phyloP scores from a whole-genome alignment of 2,329 filamentous ascomycete genomes.

The Phaeoacremonium minimum region DNA sequence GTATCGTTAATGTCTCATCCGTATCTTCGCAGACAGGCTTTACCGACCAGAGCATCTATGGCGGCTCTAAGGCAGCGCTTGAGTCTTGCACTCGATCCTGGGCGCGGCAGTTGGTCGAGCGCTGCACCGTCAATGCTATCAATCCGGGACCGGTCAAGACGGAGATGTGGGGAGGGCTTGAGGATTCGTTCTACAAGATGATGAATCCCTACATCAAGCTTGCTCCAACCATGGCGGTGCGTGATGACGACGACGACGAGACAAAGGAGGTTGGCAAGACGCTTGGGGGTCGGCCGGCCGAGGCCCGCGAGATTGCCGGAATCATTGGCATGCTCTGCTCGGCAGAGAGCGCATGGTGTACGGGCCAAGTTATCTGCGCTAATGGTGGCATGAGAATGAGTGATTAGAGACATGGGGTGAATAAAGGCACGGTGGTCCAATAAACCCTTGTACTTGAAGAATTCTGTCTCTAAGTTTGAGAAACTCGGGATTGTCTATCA shows the following conservation, averaged over 20 bases:
- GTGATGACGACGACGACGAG: slow-evolving; percentile 57
- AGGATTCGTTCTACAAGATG: slow-evolving; percentile 33
- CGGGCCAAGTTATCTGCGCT: slow-evolving; percentile 73
- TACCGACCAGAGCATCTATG: slow-evolving; percentile 51
- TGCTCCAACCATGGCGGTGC: slow-evolving; percentile 58
- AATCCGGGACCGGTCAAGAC: slow-evolving; percentile 54
- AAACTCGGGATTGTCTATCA: no score
- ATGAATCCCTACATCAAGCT: slow-evolving; percentile 39
- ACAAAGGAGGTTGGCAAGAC: slow-evolving; percentile 54
- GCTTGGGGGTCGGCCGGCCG: slow-evolving; percentile 56
- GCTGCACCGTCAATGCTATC: slow-evolving; percentile 51
- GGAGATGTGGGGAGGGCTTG: slow-evolving; percentile 43
- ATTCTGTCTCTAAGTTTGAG: no score
- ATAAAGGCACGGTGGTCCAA: no score
- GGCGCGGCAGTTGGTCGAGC: slow-evolving; percentile 51
- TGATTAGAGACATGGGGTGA: no score
- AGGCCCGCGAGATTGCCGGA: slow-evolving; percentile 68
- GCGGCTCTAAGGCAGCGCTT: slow-evolving; percentile 52
- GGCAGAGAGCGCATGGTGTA: slow-evolving; percentile 70
- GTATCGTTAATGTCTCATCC: slow-evolving; percentile 52
- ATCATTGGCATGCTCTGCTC: slow-evolving; percentile 73
- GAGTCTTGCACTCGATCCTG: slow-evolving; percentile 57
- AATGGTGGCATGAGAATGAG: slow-evolving; percentile 66
- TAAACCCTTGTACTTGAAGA: no score
- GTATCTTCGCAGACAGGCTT: slow-evolving; percentile 51